Conservation (phyloP, 108 stramenopile species). For the Ochromonas danica region DNA sequence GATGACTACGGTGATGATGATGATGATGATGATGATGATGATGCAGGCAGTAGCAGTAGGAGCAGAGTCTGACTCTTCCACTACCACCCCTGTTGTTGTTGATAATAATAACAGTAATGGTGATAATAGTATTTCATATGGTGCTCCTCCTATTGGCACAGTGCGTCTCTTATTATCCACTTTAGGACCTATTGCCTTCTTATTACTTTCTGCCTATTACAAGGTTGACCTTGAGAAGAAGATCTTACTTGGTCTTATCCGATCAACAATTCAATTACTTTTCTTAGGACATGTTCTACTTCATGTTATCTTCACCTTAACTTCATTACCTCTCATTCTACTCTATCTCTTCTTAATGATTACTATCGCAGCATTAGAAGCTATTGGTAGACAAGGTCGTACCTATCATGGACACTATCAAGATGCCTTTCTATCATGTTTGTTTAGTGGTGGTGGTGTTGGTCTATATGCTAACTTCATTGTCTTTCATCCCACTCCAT, state of each 20-base stretch:
- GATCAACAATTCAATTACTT: conserved; percentile 21
- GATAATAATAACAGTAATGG: too few relatives aligned
- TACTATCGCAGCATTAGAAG: background rate
- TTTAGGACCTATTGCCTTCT: too few relatives aligned
- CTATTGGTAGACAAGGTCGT: background rate
- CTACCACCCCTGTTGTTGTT: too few relatives aligned
- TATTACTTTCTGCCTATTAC: too few relatives aligned
- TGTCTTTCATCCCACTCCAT: conserved; percentile 63
- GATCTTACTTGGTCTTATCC: background rate
- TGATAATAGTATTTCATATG: too few relatives aligned
- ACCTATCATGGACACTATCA: background rate
- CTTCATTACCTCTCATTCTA: background rate
- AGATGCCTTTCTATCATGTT: background rate
- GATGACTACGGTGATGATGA: too few relatives aligned
- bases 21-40: too few relatives aligned
- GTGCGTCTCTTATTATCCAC: too few relatives aligned
- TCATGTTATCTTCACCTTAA: background rate
- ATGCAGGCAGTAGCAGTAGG: too few relatives aligned
- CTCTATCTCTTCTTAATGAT: background rate
- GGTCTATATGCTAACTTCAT: background rate
- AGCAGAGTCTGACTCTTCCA: too few relatives aligned
- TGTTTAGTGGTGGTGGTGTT: background rate
- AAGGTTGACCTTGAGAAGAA: background rate
- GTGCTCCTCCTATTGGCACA: too few relatives aligned
- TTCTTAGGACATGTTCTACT: conserved; percentile 30